Evolutionary conservation across 2,329 filamentous ascomycete genomes (phyloP), one percentile per base, ranked within the genome.

Genomic region (Fusarium tanahbumbuense): DNA sequence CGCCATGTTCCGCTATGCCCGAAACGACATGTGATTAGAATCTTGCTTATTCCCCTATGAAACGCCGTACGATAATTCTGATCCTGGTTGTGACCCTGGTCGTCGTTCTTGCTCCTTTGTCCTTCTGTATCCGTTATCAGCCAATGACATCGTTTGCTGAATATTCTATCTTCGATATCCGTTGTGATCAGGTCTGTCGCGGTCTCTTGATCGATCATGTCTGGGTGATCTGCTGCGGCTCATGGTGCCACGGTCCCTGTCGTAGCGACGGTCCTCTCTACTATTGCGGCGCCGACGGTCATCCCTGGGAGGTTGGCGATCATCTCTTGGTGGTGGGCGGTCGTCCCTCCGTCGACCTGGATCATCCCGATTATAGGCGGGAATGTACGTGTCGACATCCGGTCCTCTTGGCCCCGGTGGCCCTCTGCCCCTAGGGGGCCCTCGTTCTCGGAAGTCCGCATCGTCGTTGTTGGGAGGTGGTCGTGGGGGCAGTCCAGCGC

Each of bases 311-410:
- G 67, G 72, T 10, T 66, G 71, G n/a, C 72, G 67, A 27, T 82
- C 78, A 45, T 79, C 76, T 47, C 80, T 23, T 25, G 42, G 59
- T 6, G 55, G 73, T 11, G 65, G 73, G 25, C 74, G 70, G 37
- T 83, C 78, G 32, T 80, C 77, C 47, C 80, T 75, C 61, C 81
- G 76, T 22, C 79, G 73, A 12, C 71, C 76, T 50, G 73, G 76
- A 15, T 78, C 78, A 23, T 80, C 78, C 6, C 74, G 78, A 53
- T 80, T 76, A 59, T 86, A 86, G 44, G 80, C 82, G 6, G 84
- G 84, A 32, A 86, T 85, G 55, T 86, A 86, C 3, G 84, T 86
- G 64, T 86, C 84, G 23, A 84, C 76, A 55, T 86, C 83, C 32
- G 70, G 72, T 28, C 66, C 70, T n/a, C 79, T 73, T 56, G 70